A percentile compares a stretch with the other conserved stretches of the same genome.
These are phyloP conservation scores for Blumeria graminis DNA, from an alignment of 2,329 filamentous ascomycete genomes.

Conservation along the genomic window DNA sequence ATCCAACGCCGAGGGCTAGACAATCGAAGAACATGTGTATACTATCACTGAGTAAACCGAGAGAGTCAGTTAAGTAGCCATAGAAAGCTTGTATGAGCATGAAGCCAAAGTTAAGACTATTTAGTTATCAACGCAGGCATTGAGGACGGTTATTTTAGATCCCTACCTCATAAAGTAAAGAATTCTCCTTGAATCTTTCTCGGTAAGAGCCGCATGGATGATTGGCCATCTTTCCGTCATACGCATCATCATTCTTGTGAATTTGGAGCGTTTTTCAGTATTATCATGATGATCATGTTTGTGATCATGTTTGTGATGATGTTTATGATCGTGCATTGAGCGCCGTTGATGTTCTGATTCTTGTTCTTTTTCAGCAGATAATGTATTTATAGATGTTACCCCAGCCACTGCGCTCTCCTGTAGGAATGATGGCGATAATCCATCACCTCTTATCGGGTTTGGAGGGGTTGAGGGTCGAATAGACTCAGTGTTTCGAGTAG, in stretches of 20 bases:
- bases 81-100: slow-evolving; percentile 92
- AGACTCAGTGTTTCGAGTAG: too few relatives aligned
- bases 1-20: slow-evolving; percentile 67
- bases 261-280: slow-evolving; percentile 28
- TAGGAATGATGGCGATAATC: too few relatives aligned
- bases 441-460: too few relatives aligned
- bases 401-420: too few relatives aligned
- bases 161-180: slow-evolving; percentile 87
- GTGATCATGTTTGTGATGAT: slow-evolving; percentile 7
- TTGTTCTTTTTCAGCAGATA: too few relatives aligned
- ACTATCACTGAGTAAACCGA: slow-evolving; percentile 88
- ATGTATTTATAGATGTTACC: too few relatives aligned
- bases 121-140: slow-evolving; percentile 4
- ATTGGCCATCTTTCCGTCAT: slow-evolving; percentile 50
- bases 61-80: slow-evolving; percentile 74
- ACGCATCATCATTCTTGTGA: slow-evolving; percentile 52
- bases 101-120: slow-evolving; percentile 73
- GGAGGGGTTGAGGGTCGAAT: too few relatives aligned
- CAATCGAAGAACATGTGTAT: slow-evolving; percentile 99
- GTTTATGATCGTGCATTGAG: slow-evolving; percentile 7
- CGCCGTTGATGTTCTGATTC: slow-evolving; percentile 8
- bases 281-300: slow-evolving; percentile 9
- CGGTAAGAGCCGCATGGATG: slow-evolving; percentile 61
- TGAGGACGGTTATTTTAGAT: background rate
- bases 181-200: slow-evolving; percentile 82